phyloP scores from a whole-genome alignment of 169 alveolate genomes.

The Toxoplasma gondii region DNA sequence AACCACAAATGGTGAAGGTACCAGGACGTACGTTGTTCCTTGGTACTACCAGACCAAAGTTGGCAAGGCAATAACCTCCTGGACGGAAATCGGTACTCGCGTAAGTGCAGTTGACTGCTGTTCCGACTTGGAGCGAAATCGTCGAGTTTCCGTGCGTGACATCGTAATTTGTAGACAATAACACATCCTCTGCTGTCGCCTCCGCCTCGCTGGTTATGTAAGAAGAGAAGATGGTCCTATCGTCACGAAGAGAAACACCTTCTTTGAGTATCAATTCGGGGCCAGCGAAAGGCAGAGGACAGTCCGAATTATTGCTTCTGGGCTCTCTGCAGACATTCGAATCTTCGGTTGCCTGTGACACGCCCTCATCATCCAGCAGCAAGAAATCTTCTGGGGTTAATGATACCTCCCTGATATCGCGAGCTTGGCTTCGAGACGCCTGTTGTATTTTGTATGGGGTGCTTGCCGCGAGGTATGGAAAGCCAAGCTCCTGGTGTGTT shows the following conservation, averaged over 20 bases:
- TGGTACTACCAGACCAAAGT: conserved; percentile 41
- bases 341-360: not conserved
- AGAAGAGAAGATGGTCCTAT: not conserved
- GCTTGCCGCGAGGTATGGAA: not conserved
- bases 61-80: conserved; percentile 40
- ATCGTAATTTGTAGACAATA: not conserved
- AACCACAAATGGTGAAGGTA: conserved; percentile 66
- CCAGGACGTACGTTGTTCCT: conserved; percentile 33
- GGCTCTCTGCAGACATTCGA: not conserved
- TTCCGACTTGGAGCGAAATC: not conserved
- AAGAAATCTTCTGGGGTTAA: not conserved
- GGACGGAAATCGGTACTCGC: not conserved
- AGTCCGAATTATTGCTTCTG: not conserved
- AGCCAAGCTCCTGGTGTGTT: not conserved
- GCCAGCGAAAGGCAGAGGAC: not conserved
- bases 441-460: too few relatives aligned
- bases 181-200: not conserved
- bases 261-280: not conserved
- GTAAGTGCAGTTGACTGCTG: not conserved
- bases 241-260: not conserved
- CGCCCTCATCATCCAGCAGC: not conserved
- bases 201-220: not conserved
- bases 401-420: not conserved
- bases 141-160: not conserved
- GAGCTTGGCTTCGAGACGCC: not conserved